Percentiles rank a stretch among this genome's conserved stretches.
Evolutionary conservation across 2,329 filamentous ascomycete species (phyloP).

Genomic region (Hymenoscyphus occultus): DNA sequence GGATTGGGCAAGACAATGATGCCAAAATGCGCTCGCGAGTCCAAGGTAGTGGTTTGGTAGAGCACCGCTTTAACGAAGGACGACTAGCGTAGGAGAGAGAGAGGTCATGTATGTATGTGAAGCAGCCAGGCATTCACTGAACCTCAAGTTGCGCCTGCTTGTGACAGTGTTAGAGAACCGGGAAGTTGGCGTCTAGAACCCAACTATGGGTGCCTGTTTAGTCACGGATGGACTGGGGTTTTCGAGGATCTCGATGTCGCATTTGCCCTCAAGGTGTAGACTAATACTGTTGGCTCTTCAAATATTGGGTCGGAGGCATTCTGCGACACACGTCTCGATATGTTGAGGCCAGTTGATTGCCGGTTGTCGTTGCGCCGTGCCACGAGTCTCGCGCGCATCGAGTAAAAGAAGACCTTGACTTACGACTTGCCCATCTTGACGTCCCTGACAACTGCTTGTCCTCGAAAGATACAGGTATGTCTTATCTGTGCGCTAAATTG

Average conservation of each 20-base stretch:
- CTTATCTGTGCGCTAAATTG: slow-evolving; percentile 5
- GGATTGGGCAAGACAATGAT: neutral
- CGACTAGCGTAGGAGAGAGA: neutral
- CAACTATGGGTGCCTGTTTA: neutral
- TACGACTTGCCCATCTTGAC: slow-evolving; percentile 53
- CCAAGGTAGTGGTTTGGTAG: neutral
- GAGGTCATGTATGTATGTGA: neutral
- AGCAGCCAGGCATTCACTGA: neutral
- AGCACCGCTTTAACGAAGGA: neutral
- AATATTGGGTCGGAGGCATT: neutral
- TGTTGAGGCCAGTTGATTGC: neutral
- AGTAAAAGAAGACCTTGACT: slow-evolving; percentile 36
- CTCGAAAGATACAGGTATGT: neutral
- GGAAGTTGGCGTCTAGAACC: neutral
- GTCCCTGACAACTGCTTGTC: slow-evolving; percentile 8
- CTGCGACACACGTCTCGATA: neutral
- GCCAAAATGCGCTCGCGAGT: neutral
- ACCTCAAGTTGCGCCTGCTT: neutral
- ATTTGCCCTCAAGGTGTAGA: neutral
- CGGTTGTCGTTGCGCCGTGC: neutral
- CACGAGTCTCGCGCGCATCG: neutral
- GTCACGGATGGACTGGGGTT: neutral
- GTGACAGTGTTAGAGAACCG: neutral
- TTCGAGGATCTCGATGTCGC: neutral
- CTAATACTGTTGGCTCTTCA: neutral